These are phyloP conservation scores for Cladorrhinum sp. DNA, from an alignment of 2,329 filamentous ascomycete species.

Conservation along the genomic window DNA sequence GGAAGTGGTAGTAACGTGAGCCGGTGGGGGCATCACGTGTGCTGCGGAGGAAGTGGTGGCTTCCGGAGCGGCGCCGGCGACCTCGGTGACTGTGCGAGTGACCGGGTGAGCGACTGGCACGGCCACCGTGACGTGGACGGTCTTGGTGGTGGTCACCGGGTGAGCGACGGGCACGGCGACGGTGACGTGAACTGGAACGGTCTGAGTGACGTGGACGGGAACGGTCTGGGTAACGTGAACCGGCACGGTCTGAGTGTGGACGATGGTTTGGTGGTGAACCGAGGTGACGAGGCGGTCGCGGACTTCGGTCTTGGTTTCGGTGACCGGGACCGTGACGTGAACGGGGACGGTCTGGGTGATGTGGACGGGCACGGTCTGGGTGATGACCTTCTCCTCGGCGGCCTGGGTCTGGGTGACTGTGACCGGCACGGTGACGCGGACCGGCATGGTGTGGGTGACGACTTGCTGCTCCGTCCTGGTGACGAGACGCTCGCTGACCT, in stretches of 20 bases:
- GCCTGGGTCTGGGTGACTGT: background rate
- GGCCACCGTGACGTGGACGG: conserved; percentile 5
- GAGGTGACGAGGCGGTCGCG: conserved; percentile 1
- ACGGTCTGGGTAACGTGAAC: conserved; percentile 1
- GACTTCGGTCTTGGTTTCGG: conserved; percentile 1
- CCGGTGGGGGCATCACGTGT: background rate
- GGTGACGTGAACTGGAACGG: conserved; percentile 5
- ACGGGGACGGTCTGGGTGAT: conserved; percentile 8
- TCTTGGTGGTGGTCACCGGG: conserved; percentile 1
- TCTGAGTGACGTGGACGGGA: conserved; percentile 6
- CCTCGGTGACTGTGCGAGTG: background rate
- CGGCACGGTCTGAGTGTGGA: conserved; percentile 2
- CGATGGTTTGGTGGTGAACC: conserved; percentile 4
- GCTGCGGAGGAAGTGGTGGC: background rate
- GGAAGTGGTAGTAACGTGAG: background rate
- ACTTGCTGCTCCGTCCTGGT: background rate
- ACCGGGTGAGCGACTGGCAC: background rate
- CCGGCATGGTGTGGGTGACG: background rate
- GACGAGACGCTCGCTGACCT: conserved; percentile 8
- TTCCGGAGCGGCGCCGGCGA: background rate
- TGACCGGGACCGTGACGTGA: conserved; percentile 6
- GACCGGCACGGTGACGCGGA: conserved; percentile 1
- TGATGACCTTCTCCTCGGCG: background rate
- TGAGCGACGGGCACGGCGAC: background rate
- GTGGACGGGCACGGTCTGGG: conserved; percentile 1